These are phyloP conservation scores for Esteya vermicola DNA, from an alignment of 2,329 filamentous ascomycete species.

Conservation along the genomic window DNA sequence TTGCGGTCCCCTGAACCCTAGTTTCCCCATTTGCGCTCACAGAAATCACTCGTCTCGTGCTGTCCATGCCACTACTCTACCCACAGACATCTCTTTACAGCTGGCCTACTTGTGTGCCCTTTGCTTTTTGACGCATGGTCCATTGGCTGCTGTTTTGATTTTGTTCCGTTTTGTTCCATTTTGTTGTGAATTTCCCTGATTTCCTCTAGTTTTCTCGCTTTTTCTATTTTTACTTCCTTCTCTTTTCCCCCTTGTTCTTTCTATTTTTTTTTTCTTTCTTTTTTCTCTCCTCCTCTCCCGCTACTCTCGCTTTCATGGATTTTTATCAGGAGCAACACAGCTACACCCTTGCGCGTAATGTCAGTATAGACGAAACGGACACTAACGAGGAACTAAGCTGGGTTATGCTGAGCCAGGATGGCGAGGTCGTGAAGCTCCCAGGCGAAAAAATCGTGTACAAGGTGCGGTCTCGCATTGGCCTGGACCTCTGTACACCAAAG, in stretches of 20 bases:
- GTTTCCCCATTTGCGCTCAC: too few species aligned
- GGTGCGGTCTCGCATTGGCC: conserved; percentile 63
- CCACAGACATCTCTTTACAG: too few species aligned
- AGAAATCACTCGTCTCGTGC: too few species aligned
- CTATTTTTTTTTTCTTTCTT: not conserved
- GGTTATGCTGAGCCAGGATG: conserved; percentile 74
- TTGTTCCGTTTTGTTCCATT: too few species aligned
- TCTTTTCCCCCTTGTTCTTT: not conserved
- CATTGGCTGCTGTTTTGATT: conserved; percentile 2
- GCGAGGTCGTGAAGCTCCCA: conserved; percentile 69
- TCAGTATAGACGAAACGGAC: conserved; percentile 23
- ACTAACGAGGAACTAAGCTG: conserved; percentile 51
- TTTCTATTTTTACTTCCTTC: not conserved
- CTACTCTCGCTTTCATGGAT: conserved; percentile 8
- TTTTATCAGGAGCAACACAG: conserved; percentile 15
- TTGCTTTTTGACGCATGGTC: not conserved
- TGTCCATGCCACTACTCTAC: too few species aligned
- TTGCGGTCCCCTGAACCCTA: too few species aligned
- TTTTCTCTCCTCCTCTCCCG: not conserved
- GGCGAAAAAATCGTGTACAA: conserved; percentile 71
- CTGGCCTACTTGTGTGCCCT: not conserved
- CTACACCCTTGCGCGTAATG: conserved; percentile 26
- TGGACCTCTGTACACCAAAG: conserved; percentile 59
- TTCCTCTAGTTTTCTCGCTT: conserved; percentile 1
- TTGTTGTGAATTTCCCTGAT: too few species aligned